A percentile compares a stretch with the other conserved stretches of the same genome.
Conservation (phyloP, 768 basidiomycete species). For the Calocybe indica region DNA sequence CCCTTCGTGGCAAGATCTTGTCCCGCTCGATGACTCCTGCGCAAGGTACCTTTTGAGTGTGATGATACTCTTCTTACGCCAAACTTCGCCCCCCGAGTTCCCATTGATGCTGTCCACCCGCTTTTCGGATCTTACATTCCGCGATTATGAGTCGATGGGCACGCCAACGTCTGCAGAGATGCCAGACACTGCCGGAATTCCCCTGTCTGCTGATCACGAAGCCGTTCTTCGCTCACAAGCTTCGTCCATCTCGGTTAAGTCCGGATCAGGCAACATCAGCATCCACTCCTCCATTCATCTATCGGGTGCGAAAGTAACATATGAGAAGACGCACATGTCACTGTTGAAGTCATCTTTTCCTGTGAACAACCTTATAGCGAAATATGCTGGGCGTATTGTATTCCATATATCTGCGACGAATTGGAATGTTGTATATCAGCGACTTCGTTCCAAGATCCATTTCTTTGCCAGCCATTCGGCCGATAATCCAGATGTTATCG, state of each 20-base stretch:
- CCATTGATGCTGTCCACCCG: conserved; percentile 52
- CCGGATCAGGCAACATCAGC: conserved; percentile 24
- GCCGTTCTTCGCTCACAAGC: conserved; percentile 31
- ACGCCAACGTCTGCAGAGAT: conserved; percentile 5
- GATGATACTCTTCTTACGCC: conserved; percentile 76
- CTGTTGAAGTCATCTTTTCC: conserved; percentile 48
- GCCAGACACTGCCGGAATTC: conserved; percentile 8
- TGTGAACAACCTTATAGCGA: conserved; percentile 58
- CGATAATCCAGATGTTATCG: conserved; percentile 54
- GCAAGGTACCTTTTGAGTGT: conserved; percentile 79
- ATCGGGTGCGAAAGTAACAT: conserved; percentile 31
- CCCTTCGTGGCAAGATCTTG: conserved; percentile 53
- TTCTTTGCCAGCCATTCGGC: conserved; percentile 44
- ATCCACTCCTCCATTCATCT: conserved; percentile 36
- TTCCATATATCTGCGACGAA: conserved; percentile 86
- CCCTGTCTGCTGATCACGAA: conserved; percentile 7
- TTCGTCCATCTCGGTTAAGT: conserved; percentile 32
- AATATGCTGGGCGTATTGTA: conserved; percentile 73
- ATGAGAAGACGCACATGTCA: conserved; percentile 61
- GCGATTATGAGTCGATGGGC: conserved; percentile 54
- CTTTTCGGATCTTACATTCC: conserved; percentile 58
- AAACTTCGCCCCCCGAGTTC: conserved; percentile 53
- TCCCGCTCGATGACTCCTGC: conserved; percentile 74
- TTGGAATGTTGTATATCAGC: conserved; percentile 71
- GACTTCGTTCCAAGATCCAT: conserved; percentile 66